phyloP scores from a whole-genome alignment of 2,329 filamentous ascomycete species.

The Xylariales sp. region DNA sequence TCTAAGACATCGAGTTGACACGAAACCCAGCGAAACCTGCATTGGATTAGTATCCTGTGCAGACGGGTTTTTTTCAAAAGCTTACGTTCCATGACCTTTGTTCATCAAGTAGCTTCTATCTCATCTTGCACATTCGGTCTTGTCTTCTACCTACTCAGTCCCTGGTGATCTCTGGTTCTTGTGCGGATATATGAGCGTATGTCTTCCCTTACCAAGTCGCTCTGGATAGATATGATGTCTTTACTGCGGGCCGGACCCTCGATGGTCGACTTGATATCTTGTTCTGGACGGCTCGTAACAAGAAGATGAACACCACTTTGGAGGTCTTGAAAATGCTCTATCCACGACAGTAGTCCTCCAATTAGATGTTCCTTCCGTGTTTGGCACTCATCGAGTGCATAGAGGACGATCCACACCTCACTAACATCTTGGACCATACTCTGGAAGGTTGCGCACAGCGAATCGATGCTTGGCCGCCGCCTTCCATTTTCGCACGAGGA shows the following conservation, averaged over 20 bases:
- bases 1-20: constrained; percentile 17
- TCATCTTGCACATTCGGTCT: constrained; percentile 16
- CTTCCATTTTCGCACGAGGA: constrained; percentile 18
- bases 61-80: no score
- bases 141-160: constrained; percentile 20
- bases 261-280: constrained; percentile 18
- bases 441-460: constrained; percentile 17
- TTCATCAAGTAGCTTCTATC: constrained; percentile 18
- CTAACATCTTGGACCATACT: constrained; percentile 20
- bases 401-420: constrained; percentile 22
- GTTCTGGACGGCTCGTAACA: constrained; percentile 20
- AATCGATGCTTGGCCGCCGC: constrained; percentile 18
- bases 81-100: constrained; percentile 27
- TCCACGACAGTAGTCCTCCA: constrained; percentile 12
- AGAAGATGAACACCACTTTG: constrained; percentile 13
- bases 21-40: constrained; percentile 19
- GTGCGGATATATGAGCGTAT: constrained; percentile 21
- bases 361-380: constrained; percentile 3
- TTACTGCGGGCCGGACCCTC: constrained; percentile 7
- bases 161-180: constrained; percentile 14
- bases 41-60: constrained; percentile 9
- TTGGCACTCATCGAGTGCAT: constrained; percentile 26
- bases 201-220: constrained; percentile 17
- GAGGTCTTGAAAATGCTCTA: constrained; percentile 4
- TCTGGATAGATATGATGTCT: constrained; percentile 18